Base-by-base conservation (phyloP, 2,329 filamentous ascomycete genomes). In the Seiridium unicorne region DNA sequence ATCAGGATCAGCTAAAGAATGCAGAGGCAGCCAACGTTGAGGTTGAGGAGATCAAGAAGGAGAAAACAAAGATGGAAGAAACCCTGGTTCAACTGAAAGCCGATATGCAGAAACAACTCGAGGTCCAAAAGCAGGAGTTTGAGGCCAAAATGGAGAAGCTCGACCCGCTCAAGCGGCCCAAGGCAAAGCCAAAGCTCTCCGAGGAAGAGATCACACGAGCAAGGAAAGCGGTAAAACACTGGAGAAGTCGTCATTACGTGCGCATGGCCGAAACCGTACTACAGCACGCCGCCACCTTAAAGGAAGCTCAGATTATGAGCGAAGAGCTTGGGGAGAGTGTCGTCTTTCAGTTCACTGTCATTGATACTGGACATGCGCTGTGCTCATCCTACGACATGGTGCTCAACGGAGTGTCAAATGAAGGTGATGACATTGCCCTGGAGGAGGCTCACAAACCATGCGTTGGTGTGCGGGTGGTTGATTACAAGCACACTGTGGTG, bases 301-400 rank as follows among this genome's bases (percentile, higher is more conserved):
- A 99, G 73, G 95, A 99, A 75, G 95, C 95, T 1, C 95, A 99
- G 71, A 89, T 99, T 62, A 95, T 99, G 92, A 96, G 93, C 77
- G 94, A 97, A 68, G 92, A 96, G 69, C 90, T 99, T 79, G 91
- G 95, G 66, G 95, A 97, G 73, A 88, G 88, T 65, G 91, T 97
- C 7, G 89, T 94, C 26, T 98, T 99, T 73, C 95, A 99, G 73
- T 99, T 98, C 72, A 90, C 92, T 10, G 88, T 97, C 59, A 87
- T 98, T 38, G 94, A 97, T 68, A 81, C 90, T 63, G 95, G 95
- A 1, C 93, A 99, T 69, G 88, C 88, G 31, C 84, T 96, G 65
- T 93, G 90, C 67, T 99, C 95, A 3, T 96, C 93, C 1, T 99
- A 99, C 75, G 95, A 99, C 74, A 89, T 99, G 76, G 93, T 98